A percentile compares a stretch with the other conserved stretches of the same genome.
These are phyloP conservation scores for Phylloporus sp. DNA, from an alignment of 768 basidiomycete genomes.

Conservation along the genomic window DNA sequence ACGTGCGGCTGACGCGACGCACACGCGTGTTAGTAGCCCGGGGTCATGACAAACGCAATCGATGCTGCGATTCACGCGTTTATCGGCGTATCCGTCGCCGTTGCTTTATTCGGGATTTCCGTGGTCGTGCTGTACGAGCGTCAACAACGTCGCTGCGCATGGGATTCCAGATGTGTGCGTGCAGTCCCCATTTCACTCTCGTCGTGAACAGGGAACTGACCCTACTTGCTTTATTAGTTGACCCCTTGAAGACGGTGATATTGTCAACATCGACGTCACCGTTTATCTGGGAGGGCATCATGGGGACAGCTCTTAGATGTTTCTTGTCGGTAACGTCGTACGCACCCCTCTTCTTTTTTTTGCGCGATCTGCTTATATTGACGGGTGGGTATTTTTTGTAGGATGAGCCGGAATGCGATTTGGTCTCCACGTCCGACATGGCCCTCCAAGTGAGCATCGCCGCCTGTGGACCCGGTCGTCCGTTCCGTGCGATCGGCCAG, in stretches of 20 bases:
- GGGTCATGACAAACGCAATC: conserved; percentile 69
- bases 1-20: not conserved
- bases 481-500: conserved; percentile 64
- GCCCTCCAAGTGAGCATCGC: conserved; percentile 68
- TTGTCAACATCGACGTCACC: conserved; percentile 86
- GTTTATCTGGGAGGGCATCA: conserved; percentile 81
- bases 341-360: conserved; percentile 12
- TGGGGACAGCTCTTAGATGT: conserved; percentile 85
- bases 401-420: conserved; percentile 66
- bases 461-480: conserved; percentile 67
- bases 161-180: conserved; percentile 95
- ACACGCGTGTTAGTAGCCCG: conserved; percentile 41
- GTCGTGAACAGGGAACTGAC: no score
- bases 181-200: no score
- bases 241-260: conserved; percentile 74
- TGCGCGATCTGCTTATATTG: not conserved
- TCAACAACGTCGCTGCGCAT: conserved; percentile 84
- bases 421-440: conserved; percentile 55
- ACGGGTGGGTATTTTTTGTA: conserved; percentile 23
- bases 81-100: conserved; percentile 82
- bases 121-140: conserved; percentile 54
- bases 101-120: conserved; percentile 60
- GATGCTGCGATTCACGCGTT: conserved; percentile 69
- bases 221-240: no score
- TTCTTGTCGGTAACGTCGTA: conserved; percentile 76